Evolutionary conservation across 805 yeast genomes (phyloP), one percentile per base, ranked within the genome.

Genomic region (Candida ipomoeae): DNA sequence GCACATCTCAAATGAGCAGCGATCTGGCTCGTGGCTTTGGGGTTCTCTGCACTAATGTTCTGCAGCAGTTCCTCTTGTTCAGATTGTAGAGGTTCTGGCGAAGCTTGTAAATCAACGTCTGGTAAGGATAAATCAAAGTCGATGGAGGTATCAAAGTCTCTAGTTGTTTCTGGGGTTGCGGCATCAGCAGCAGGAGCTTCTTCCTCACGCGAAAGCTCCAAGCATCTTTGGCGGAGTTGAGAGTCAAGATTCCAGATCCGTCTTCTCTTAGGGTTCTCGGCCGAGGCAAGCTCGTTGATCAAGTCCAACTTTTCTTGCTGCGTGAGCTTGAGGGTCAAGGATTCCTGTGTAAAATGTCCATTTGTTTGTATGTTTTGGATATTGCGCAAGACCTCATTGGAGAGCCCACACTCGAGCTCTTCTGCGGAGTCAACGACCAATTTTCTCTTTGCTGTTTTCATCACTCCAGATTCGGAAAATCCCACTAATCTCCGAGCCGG

Each of bases 21-120:
- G 7, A 85, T 73, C 55, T 79, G 77, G 2, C 70, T 63, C 0
- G 89, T 83, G 5, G 83, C 68, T 52, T 73, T 69, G 3, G 82
- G 72, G 26, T 73, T 68, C 15, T 55, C 71, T 26, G 49, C 62
- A 40, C 53, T 55, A 21, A 51, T 57, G 45, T 52, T 56, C 18
- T 62, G 63, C 48, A 61, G 54, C 17, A 48, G 55, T 21, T 32
- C 48, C 29, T 61, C 66, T 23, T 14, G 45, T 40, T 29, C 51
- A 31, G 55, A n/a, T 18, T 32, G 34, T 13, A 35, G 10, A 15
- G 40, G 33, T 17, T 44, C 46, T 5, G 55, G 49, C 1, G 43
- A 45, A n/a, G 38, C 33, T 17, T 65, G 65, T 2, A 63, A 52
- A 37, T 63, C 66, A 34, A 62, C 52, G 14, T 57, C 66, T 1